These are phyloP conservation scores for Magnusiomyces ingens DNA, from an alignment of 1,139 yeast genomes.

Conservation along the genomic window DNA sequence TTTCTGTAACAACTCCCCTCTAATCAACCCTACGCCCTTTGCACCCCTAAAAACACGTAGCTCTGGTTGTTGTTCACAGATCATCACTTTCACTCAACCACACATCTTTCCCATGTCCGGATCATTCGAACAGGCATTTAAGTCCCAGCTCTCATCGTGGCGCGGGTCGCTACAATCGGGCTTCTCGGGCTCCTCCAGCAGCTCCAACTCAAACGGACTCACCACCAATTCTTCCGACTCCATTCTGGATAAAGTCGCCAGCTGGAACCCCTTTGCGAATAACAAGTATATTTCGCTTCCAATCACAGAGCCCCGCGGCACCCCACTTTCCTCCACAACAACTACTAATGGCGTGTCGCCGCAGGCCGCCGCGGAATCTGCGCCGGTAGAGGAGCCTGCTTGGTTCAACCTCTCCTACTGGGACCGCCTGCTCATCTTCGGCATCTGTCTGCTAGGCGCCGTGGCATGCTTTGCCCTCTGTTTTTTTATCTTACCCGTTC, in stretches of 20 bases:
- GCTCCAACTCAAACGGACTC: slow-evolving; percentile 14
- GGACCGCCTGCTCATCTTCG: slow-evolving; percentile 74
- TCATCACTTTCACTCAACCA: no score
- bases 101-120: slow-evolving; percentile 13
- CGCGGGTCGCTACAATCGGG: slow-evolving; percentile 23
- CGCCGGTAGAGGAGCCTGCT: slow-evolving; percentile 43
- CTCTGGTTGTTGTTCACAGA: no score
- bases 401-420: slow-evolving; percentile 63
- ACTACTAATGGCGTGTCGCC: slow-evolving; percentile 2
- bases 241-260: slow-evolving; percentile 37
- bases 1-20: no score
- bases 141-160: slow-evolving; percentile 35
- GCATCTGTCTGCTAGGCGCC: slow-evolving; percentile 70
- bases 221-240: slow-evolving; percentile 25
- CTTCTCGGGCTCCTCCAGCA: slow-evolving; percentile 4
- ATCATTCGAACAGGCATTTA: slow-evolving; percentile 30
- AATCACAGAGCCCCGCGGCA: slow-evolving; percentile 43
- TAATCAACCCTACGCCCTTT: no score
- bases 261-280: slow-evolving; percentile 36
- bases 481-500: slow-evolving; percentile 77
- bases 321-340: slow-evolving; percentile 26
- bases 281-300: slow-evolving; percentile 50
- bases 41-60: no score
- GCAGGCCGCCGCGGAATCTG: slow-evolving; percentile 7
- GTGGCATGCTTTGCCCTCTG: slow-evolving; percentile 74